Evolutionary conservation across 768 basidiomycete species (phyloP).

Genomic region (Dendrothele bispora): DNA sequence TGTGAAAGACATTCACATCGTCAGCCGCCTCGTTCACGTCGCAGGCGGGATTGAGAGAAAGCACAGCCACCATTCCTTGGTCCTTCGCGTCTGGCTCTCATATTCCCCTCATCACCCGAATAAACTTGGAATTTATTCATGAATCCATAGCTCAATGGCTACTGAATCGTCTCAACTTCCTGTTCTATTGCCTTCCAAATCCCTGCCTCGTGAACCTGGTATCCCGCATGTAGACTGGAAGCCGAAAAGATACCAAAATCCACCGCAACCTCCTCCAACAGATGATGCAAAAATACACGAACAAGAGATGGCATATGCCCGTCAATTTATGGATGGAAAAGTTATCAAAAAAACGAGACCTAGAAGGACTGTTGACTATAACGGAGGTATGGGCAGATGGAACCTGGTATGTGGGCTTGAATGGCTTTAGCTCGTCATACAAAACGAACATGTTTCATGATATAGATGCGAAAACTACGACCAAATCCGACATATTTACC

Average conservation of each 20-base stretch:
- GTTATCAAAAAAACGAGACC: constrained; percentile 90
- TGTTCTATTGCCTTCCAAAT: constrained; percentile 51
- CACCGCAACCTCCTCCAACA: constrained; percentile 74
- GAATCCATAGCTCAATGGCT: too few species aligned
- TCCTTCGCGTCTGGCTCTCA: too few species aligned
- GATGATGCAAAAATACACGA: constrained; percentile 79
- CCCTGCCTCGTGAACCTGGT: constrained; percentile 32
- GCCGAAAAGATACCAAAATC: constrained; percentile 67
- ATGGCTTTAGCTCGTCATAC: neutral
- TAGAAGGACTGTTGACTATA: constrained; percentile 92
- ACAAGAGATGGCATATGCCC: constrained; percentile 73
- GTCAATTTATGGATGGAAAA: constrained; percentile 77
- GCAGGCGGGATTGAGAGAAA: too few species aligned
- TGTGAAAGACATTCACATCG: too few species aligned
- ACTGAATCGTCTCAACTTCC: too few species aligned
- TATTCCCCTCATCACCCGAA: too few species aligned
- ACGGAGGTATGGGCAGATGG: constrained; percentile 87
- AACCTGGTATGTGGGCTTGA: constrained; percentile 59
- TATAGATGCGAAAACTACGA: constrained; percentile 72
- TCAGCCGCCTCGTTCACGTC: too few species aligned
- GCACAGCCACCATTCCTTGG: too few species aligned
- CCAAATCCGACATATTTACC: constrained; percentile 78
- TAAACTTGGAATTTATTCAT: too few species aligned
- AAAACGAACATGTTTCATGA: constrained; percentile 4
- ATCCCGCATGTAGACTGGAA: constrained; percentile 67